phyloP scores from a whole-genome alignment of 2,329 filamentous ascomycete species.

The Gremmenia infestans region DNA sequence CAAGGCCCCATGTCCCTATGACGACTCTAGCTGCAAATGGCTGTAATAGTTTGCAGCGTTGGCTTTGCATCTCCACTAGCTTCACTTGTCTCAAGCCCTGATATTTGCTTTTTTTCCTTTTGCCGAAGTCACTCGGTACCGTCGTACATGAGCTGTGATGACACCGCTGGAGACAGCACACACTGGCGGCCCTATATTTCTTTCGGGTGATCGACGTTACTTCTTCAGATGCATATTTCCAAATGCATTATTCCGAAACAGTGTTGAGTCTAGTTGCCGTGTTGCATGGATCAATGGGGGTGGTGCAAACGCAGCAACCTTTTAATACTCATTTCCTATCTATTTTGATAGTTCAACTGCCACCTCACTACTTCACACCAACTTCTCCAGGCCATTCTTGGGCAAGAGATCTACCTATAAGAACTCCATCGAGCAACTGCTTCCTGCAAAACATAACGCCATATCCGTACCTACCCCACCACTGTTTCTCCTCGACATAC shows the following conservation, averaged over 20 bases:
- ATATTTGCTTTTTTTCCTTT: slow-evolving; percentile 22
- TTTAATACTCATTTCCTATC: slow-evolving; percentile 14
- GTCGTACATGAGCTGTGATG: slow-evolving; percentile 29
- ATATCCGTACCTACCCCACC: slow-evolving; percentile 24
- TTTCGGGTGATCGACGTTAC: slow-evolving; percentile 31
- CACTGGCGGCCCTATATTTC: slow-evolving; percentile 21
- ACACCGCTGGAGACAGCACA: slow-evolving; percentile 31
- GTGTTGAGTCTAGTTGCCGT: slow-evolving; percentile 28
- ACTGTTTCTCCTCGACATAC: slow-evolving; percentile 24
- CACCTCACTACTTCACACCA: slow-evolving; percentile 28
- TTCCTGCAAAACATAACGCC: slow-evolving; percentile 32
- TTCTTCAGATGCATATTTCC: slow-evolving; percentile 27
- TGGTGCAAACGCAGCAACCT: slow-evolving; percentile 27
- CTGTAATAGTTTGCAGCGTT: slow-evolving; percentile 27
- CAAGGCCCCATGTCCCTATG: slow-evolving; percentile 20
- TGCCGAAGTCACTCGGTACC: slow-evolving; percentile 21
- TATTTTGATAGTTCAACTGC: slow-evolving; percentile 23
- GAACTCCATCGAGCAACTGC: slow-evolving; percentile 24
- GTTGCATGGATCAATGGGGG: slow-evolving; percentile 25
- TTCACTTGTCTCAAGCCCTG: slow-evolving; percentile 24
- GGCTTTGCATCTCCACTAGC: slow-evolving; percentile 29
- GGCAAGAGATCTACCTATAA: slow-evolving; percentile 26
- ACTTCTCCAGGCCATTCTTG: slow-evolving; percentile 6
- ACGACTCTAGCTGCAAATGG: slow-evolving; percentile 23
- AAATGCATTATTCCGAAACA: slow-evolving; percentile 33